Evolutionary conservation across 2,329 filamentous ascomycete species (phyloP), one percentile per base, ranked within the genome.

Genomic region (Calonectria ilicicola): DNA sequence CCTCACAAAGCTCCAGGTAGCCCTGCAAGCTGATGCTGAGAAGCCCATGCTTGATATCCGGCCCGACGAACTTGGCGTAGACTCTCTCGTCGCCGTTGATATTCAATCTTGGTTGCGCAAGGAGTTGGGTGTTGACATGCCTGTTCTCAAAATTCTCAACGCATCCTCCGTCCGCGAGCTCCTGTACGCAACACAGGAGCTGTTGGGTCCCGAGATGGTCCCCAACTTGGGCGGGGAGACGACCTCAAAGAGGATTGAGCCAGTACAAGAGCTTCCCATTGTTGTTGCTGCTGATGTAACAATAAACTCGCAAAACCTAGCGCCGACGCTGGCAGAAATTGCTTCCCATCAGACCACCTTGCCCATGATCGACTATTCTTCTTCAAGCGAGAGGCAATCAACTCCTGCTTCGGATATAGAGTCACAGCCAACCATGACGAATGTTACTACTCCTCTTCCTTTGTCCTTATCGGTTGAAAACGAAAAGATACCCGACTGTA

Each of bases 41-140:
- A 70, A 67, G 42, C 15, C 29, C 26, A 70, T 38, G 62, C 56
- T 65, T 10, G 32, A 38, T 10, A 12, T 44, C 14, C 42, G 66
- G 2, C 53, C 67, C 14, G 35, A 65, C 9, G 78, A 81, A 5
- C 72, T 81, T 2, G 81, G 81, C 1, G 72, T 82, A 9, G 82
- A 83, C 65, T 81, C 81, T 0, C 69, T 84, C 10, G 72, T 83
- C 0, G 81, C 81, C n/a, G 81, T 83, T n/a, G 80, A 79, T 82
- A 85, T 86, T 6, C 84, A 87, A 4, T 80, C 84, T 5, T 90
- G 88, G 88, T 88, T 89, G 70, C 67, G 84, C 44, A 87, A 86
- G 72, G 81, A 86, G 58, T 60, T 89, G 0, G 75, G 83, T 2
- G 77, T 85, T 3, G 85, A 89, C 53, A 80, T 89, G 2, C 85